Conservation (phyloP, 1,284 basidiomycete species). For the Leccinum subrobustum region DNA sequence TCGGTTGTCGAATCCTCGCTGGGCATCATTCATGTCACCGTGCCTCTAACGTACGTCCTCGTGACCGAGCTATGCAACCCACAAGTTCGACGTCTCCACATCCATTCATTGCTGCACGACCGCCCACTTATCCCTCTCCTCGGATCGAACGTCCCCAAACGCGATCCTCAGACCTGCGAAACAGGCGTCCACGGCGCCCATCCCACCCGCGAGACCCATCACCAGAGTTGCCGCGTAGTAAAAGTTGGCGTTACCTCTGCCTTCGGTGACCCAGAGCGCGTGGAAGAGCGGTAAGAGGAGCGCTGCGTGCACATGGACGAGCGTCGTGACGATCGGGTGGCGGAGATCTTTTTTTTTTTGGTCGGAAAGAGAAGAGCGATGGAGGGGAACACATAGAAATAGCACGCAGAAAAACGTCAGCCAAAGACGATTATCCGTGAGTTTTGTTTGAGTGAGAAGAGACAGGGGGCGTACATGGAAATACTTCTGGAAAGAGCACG, state of each 20-base stretch:
- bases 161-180: constrained; percentile 78
- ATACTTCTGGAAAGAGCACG: constrained; percentile 81
- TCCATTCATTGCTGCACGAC: constrained; percentile 29
- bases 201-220: constrained; percentile 85
- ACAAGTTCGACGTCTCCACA: too few species aligned
- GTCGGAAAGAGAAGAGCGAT: not conserved
- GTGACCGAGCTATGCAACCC: not conserved
- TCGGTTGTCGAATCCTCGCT: not conserved
- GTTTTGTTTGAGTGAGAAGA: not conserved
- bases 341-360: constrained; percentile 62
- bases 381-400: not conserved
- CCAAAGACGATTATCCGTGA: not conserved
- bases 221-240: constrained; percentile 96
- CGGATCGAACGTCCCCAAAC: constrained; percentile 56
- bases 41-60: not conserved
- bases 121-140: constrained; percentile 30
- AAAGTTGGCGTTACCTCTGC: constrained; percentile 97
- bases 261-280: constrained; percentile 88
- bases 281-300: constrained; percentile 91
- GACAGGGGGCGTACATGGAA: constrained; percentile 62
- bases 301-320: constrained; percentile 83
- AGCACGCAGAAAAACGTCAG: not conserved
- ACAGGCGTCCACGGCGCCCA: constrained; percentile 78
- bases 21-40: not conserved
- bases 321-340: constrained; percentile 82